Evolutionary conservation across 352 stramenopile genomes (phyloP).

Genomic region (Hyaloperonospora arabidopsidis): DNA sequence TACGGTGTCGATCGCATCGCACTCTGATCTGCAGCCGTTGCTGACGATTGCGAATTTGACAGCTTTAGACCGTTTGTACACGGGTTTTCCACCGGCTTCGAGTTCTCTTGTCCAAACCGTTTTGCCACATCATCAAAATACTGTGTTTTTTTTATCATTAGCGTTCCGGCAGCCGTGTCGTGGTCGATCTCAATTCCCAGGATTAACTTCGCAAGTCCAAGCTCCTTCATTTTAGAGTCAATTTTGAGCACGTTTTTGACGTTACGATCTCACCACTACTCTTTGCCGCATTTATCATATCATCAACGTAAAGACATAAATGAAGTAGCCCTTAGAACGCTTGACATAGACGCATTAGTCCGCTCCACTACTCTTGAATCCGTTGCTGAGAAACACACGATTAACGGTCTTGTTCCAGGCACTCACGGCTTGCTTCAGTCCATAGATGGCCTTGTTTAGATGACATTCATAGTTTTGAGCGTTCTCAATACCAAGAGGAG

Average conservation of each 20-base stretch:
- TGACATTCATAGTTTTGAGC: conserved; percentile 1
- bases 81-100: conserved; percentile 6
- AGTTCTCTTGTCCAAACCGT: conserved; percentile 13
- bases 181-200: conserved; percentile 20
- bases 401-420: conserved; percentile 16
- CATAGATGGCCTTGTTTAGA: conserved; percentile 18
- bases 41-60: background rate
- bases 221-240: conserved; percentile 20
- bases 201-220: conserved; percentile 14
- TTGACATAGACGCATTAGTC: conserved; percentile 20
- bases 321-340: background rate
- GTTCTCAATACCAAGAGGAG: background rate
- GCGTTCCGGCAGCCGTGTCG: background rate
- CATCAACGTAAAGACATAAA: conserved; percentile 10
- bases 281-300: conserved; percentile 11
- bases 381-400: conserved; percentile 1
- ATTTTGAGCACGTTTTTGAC: conserved; percentile 9
- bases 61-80: background rate
- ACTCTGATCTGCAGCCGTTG: background rate
- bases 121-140: conserved; percentile 15
- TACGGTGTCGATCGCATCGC: conserved; percentile 10
- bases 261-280: background rate
- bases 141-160: conserved; percentile 16
- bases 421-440: conserved; percentile 18
- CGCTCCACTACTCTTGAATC: conserved; percentile 8